Conservation (phyloP, 768 basidiomycete genomes). For the Phaeotremella skinneri region DNA sequence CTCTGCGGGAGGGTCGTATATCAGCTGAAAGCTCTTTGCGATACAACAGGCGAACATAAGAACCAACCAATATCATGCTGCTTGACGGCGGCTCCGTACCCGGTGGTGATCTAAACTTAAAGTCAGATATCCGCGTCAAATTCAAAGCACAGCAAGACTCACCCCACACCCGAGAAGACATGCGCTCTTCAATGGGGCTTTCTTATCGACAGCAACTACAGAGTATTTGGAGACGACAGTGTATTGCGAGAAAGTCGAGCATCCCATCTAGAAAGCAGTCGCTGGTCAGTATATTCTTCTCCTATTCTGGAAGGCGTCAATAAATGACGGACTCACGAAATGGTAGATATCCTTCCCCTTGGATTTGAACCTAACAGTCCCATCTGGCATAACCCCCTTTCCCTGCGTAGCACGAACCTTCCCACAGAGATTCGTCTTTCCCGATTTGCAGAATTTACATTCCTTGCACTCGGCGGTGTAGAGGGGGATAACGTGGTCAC, state of each 20-base stretch:
- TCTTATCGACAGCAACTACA: conserved; percentile 80
- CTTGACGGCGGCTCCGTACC: conserved; percentile 93
- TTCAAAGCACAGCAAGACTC: neutral
- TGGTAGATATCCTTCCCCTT: conserved; percentile 84
- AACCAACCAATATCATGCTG: conserved; percentile 62
- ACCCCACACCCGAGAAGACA: conserved; percentile 81
- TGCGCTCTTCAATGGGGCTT: conserved; percentile 91
- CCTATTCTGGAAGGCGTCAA: neutral
- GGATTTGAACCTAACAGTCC: conserved; percentile 78
- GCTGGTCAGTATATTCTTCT: conserved; percentile 5
- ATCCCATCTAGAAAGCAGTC: conserved; percentile 73
- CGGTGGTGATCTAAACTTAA: conserved; percentile 72
- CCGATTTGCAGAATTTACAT: conserved; percentile 92
- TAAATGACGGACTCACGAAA: conserved; percentile 63
- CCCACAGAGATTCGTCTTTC: conserved; percentile 97
- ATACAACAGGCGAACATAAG: neutral
- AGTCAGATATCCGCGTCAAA: neutral
- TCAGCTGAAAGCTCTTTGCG: too few relatives aligned
- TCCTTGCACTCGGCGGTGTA: conserved; percentile 74
- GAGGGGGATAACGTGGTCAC: conserved; percentile 95
- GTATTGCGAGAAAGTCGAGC: conserved; percentile 99
- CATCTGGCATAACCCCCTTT: conserved; percentile 91
- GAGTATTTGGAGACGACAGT: conserved; percentile 97
- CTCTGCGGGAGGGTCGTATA: conserved; percentile 55
- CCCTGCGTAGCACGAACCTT: conserved; percentile 87